Evolutionary conservation across 495 filamentous ascomycete species (phyloP), one percentile per base, ranked within the genome.

Genomic region (Tetracladium marchalianum): DNA sequence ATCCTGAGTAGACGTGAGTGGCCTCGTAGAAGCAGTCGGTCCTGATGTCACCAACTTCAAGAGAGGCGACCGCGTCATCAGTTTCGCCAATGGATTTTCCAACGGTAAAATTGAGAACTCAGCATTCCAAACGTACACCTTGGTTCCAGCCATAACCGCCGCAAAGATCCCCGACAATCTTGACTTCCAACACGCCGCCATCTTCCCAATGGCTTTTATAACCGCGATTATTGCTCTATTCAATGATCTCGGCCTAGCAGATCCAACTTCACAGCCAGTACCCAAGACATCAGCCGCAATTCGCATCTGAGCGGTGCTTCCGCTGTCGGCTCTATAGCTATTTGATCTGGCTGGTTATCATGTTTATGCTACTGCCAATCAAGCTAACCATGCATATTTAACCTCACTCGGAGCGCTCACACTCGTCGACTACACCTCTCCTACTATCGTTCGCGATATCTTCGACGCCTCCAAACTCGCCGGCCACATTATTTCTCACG

Each of bases 191-290:
- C 36, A 67, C 4, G 78, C 69, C 9, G 51, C 56, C 18, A 75
- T 75, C 13, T 49, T 82, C 5, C 77, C 76, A 0, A 62, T 81
- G 11, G 68, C 66, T 11, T 44, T 81, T 7, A 64, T 69, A 1
- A 81, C 79, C 0, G 75, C 78, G 2, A 65, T 72, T 8, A 57
- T 58, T 19, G 72, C 66, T 1, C 60, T 84, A 6, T 81, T 70
- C 49, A 57, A 63, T 34, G 63, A 50, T n/a, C 55, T 70, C 1
- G 52, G 62, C 4, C 47, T 62, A 17, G 63, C 57, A 7, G 53
- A 59, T 18, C 49, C 42, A 4, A 13, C 35, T 17, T 57, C 56
- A 0, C 54, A 59, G 5, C 49, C 64, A 2, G 46, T 32, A 19
- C 38, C 36, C 1, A 50, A 52, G 33, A 54, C 33, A 9, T 27